Evolutionary conservation across 176 grass and related monocot genomes (phyloP), one percentile per base, ranked within the genome.

Genomic region (Oryza meyeriana): DNA sequence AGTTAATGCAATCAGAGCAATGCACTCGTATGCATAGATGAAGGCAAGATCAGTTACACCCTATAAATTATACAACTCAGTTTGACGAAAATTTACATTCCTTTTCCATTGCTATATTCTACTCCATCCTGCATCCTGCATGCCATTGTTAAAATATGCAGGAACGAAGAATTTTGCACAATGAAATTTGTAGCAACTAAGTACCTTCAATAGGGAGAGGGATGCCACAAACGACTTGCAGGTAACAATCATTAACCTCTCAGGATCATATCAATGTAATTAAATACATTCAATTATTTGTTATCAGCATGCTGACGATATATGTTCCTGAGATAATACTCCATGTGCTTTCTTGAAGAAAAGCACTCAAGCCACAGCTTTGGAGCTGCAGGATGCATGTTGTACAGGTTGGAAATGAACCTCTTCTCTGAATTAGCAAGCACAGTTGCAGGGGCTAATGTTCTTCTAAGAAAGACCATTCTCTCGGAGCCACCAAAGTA

Each of bases 321-420:
- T 45, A 90, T 88, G 66, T 88, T 90, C 73, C 77, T 87, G 62
- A 84, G 79, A 80, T 90, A 94, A 70, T 45, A 65, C 44, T 90
- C 89, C 64, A 64, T 92, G 57, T 48, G 74, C 69, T 24, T 75
- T 65, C 81, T 86, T 79, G 88, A 91, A 72, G 90, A 98, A 74
- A 94, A 91, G 79, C 91, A 86, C 62, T 94, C 95, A 28, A 98
- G 90, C 92, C 95, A 98, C 84, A 93, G 79, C 73, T 98, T 98
- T 22, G 92, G 95, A 76, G 71, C 95, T 75, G 90, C 90, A 59
- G 95, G 95, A 81, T 98, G 90, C 45, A 88, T 75, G 76, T 71
- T 66, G 76, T 86, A 89, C 66, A 98, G 93, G 74, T 76, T 86
- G 10, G 66, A 38, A 79, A 98, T 93, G 76, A 98, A 98, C 64